Conservation (phyloP, 2,329 filamentous ascomycete genomes). For the Penicillium sp. region DNA sequence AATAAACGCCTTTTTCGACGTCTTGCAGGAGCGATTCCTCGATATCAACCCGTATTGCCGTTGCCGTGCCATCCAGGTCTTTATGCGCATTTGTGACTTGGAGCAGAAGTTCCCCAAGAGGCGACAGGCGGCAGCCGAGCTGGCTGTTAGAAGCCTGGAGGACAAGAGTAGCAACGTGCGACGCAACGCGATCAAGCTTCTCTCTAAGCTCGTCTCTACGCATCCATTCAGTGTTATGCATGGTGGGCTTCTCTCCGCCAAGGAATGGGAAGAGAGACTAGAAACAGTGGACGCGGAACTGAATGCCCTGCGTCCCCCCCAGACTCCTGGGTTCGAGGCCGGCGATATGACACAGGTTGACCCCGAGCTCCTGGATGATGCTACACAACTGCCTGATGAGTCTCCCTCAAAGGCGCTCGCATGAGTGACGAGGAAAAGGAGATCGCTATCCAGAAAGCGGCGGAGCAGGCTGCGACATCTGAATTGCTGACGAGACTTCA, state of each 20-base stretch:
- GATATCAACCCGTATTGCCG: slow-evolving; percentile 97
- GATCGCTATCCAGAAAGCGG: slow-evolving; percentile 73
- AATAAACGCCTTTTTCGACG: slow-evolving; percentile 95
- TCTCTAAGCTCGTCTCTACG: slow-evolving; percentile 85
- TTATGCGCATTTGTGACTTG: slow-evolving; percentile 87
- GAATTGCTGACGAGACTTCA: slow-evolving; percentile 87
- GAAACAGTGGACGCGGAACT: slow-evolving; percentile 83
- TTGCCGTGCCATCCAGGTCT: slow-evolving; percentile 89
- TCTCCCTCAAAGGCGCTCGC: slow-evolving; percentile 65
- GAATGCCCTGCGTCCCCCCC: slow-evolving; percentile 74
- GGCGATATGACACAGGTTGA: slow-evolving; percentile 72
- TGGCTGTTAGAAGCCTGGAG: slow-evolving; percentile 85
- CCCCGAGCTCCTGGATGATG: slow-evolving; percentile 79
- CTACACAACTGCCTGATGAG: slow-evolving; percentile 71
- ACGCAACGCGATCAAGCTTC: slow-evolving; percentile 89
- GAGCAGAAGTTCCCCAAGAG: slow-evolving; percentile 95
- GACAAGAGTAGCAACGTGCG: slow-evolving; percentile 98
- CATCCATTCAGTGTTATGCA: slow-evolving; percentile 94
- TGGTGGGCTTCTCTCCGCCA: slow-evolving; percentile 78
- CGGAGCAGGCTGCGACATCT: slow-evolving; percentile 83
- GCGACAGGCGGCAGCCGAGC: slow-evolving; percentile 80
- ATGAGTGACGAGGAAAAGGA: slow-evolving; percentile 80
- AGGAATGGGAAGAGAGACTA: slow-evolving; percentile 81
- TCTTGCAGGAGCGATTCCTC: slow-evolving; percentile 91
- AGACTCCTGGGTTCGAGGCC: slow-evolving; percentile 71